Percentiles rank a stretch among this genome's conserved stretches.
phyloP scores from a whole-genome alignment of 257 asterid species.

The Pogostemon cablin region DNA sequence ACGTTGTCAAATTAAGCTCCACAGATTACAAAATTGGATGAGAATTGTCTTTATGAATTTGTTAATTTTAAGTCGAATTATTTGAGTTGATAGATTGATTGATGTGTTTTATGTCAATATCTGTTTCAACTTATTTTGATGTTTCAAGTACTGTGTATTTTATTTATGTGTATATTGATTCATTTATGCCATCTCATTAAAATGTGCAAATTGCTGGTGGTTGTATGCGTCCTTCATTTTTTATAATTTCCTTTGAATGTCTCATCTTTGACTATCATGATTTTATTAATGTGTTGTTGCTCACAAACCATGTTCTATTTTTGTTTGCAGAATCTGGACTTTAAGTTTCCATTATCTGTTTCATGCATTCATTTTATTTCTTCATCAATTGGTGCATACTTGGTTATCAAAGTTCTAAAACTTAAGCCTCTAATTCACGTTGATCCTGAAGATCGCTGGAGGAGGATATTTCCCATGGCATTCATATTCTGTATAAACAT shows the following conservation, averaged over 20 bases:
- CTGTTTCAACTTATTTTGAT: neutral
- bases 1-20: constrained; percentile 15
- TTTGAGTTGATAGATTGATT: constrained; percentile 17
- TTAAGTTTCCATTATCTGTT: constrained; percentile 67
- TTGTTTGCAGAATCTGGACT: constrained; percentile 58
- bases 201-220: too few species aligned
- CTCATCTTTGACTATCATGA: constrained; percentile 4
- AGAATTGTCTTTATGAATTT: neutral
- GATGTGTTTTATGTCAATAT: neutral
- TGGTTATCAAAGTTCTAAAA: constrained; percentile 70
- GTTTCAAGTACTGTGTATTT: neutral
- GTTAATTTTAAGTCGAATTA: constrained; percentile 3
- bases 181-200: neutral
- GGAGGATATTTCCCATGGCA: constrained; percentile 83
- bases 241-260: neutral
- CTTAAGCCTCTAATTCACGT: constrained; percentile 73
- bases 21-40: neutral
- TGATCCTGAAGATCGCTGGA: constrained; percentile 74
- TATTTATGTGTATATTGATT: neutral
- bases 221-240: too few species aligned
- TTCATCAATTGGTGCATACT: constrained; percentile 64
- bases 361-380: constrained; percentile 70
- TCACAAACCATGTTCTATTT: neutral
- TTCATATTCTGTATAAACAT: constrained; percentile 77
- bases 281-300: constrained; percentile 25